These are phyloP conservation scores for Neurospora sp. DNA, from an alignment of 495 filamentous ascomycete genomes.

Conservation along the genomic window DNA sequence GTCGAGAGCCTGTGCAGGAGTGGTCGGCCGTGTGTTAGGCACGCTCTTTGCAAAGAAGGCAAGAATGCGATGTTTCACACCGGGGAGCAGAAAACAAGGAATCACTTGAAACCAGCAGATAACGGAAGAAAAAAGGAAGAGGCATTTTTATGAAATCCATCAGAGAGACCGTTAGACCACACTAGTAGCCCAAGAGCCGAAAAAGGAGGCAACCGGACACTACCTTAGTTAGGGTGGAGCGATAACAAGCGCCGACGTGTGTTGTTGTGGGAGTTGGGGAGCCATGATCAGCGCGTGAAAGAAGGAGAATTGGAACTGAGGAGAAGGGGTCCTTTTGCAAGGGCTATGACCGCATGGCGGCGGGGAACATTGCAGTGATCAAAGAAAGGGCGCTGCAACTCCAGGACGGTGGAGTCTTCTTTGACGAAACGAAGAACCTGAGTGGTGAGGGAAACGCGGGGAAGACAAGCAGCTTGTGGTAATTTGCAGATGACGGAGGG, in stretches of 20 bases:
- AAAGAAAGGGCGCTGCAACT: background rate
- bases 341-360: background rate
- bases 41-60: background rate
- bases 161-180: background rate
- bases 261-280: background rate
- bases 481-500: background rate
- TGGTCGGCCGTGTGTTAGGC: background rate
- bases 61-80: background rate
- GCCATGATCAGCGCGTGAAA: background rate
- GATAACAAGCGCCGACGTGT: background rate
- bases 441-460: background rate
- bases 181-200: background rate
- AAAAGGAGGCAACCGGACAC: background rate
- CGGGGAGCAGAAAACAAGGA: background rate
- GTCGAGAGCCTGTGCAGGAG: background rate
- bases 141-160: background rate
- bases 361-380: background rate
- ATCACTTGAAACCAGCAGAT: background rate
- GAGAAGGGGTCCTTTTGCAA: background rate
- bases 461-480: background rate
- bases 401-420: background rate
- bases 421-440: background rate
- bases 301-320: background rate
- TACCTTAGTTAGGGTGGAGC: background rate
- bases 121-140: background rate